These are phyloP conservation scores for Hypoxylon sp. DNA, from an alignment of 2,329 filamentous ascomycete species.

Conservation along the genomic window DNA sequence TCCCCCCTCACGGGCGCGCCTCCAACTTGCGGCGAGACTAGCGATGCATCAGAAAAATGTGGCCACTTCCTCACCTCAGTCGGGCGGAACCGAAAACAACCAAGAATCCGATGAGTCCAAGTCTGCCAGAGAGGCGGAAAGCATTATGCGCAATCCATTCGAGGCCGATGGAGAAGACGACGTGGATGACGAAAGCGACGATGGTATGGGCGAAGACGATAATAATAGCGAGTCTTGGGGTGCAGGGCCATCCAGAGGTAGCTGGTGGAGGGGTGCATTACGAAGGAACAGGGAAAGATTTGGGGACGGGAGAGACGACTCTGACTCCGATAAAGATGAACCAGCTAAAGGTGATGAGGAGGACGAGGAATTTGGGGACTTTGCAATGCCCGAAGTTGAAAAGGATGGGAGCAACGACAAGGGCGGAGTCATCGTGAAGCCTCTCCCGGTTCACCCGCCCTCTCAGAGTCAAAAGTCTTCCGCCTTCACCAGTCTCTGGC, in stretches of 20 bases:
- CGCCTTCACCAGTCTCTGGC: constrained; percentile 68
- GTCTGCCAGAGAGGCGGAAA: constrained; percentile 39
- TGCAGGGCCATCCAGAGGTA: constrained; percentile 54
- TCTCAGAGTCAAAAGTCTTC: constrained; percentile 55
- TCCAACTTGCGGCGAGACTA: constrained; percentile 90
- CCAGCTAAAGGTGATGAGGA: constrained; percentile 47
- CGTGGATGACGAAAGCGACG: constrained; percentile 62
- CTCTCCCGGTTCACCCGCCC: constrained; percentile 66
- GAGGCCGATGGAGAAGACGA: constrained; percentile 66
- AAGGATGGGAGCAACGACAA: constrained; percentile 48
- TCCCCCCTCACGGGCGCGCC: constrained; percentile 85
- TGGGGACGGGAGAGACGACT: constrained; percentile 59
- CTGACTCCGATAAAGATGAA: constrained; percentile 59
- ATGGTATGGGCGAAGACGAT: constrained; percentile 56
- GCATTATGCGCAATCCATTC: constrained; percentile 52
- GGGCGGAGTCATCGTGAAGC: constrained; percentile 63
- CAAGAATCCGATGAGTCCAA: constrained; percentile 54
- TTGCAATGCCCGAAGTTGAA: constrained; percentile 72
- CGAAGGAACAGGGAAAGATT: constrained; percentile 52
- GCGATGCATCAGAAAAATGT: constrained; percentile 78
- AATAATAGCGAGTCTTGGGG: constrained; percentile 54
- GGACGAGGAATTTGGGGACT: constrained; percentile 75
- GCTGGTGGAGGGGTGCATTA: constrained; percentile 65
- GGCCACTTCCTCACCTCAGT: constrained; percentile 57
- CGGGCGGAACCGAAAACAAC: constrained; percentile 58